Conservation (phyloP, 768 basidiomycete genomes). For the Galerina sulciceps region DNA sequence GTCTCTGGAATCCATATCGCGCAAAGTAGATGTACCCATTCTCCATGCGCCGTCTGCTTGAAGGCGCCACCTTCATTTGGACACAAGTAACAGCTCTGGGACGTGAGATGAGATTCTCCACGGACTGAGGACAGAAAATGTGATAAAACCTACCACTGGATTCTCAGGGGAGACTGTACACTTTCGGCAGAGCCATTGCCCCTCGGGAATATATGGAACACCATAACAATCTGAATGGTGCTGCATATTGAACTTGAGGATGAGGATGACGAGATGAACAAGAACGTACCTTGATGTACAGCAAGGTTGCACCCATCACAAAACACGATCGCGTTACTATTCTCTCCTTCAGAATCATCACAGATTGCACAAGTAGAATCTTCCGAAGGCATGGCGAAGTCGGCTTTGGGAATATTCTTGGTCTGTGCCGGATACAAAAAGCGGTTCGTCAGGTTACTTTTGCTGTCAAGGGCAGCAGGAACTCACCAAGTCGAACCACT, state of each 20-base stretch:
- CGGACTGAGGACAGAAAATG: background rate
- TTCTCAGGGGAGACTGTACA: slow-evolving; percentile 97
- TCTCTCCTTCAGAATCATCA: slow-evolving; percentile 98
- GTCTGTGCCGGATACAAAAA: slow-evolving; percentile 53
- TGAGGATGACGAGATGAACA: background rate
- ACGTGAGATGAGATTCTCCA: background rate
- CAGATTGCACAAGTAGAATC: slow-evolving; percentile 97
- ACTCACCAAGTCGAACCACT: slow-evolving; percentile 94
- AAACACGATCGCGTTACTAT: slow-evolving; percentile 98
- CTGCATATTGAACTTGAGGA: background rate
- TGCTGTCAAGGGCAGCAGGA: background rate
- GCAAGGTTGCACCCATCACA: slow-evolving; percentile 99
- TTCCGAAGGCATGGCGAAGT: slow-evolving; percentile 87
- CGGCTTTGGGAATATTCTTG: slow-evolving; percentile 90
- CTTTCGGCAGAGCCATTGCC: slow-evolving; percentile 98
- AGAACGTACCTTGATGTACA: slow-evolving; percentile 90
- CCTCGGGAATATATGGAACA: slow-evolving; percentile 98
- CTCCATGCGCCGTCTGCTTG: slow-evolving; percentile 91
- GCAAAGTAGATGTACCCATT: slow-evolving; percentile 96
- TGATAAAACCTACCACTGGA: slow-evolving; percentile 72
- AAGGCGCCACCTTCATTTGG: slow-evolving; percentile 98
- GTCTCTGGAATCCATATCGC: slow-evolving; percentile 98
- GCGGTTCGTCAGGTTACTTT: background rate
- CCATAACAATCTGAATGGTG: slow-evolving; percentile 87
- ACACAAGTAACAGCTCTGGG: slow-evolving; percentile 90